phyloP scores from a whole-genome alignment of 768 basidiomycete genomes.

The Clitopilus passeckerianus region DNA sequence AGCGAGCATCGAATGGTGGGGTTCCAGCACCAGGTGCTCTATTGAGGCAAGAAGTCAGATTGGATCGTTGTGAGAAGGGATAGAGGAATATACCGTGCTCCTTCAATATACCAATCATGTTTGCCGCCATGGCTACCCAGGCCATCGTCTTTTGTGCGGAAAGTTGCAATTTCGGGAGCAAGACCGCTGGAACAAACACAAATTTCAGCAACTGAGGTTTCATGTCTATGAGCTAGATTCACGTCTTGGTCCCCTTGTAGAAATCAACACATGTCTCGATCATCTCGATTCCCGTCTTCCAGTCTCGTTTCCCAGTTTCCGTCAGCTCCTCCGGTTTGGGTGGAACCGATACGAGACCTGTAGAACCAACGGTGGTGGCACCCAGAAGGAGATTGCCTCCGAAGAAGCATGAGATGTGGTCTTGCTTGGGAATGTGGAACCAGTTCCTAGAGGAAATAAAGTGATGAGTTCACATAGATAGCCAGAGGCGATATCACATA shows the following conservation, averaged over 20 bases:
- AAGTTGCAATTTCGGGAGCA: constrained; percentile 86
- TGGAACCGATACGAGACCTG: constrained; percentile 50
- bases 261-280: constrained; percentile 86
- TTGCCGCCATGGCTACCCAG: constrained; percentile 26
- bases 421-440: constrained; percentile 81
- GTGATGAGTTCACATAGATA: not conserved
- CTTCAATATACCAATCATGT: constrained; percentile 88
- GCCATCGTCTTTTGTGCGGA: constrained; percentile 53
- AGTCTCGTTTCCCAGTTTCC: constrained; percentile 64
- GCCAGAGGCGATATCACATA: constrained; percentile 10
- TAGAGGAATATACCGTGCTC: no score
- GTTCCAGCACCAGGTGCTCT: constrained; percentile 8
- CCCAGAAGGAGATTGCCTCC: constrained; percentile 90
- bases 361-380: constrained; percentile 54
- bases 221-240: constrained; percentile 19
- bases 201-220: no score
- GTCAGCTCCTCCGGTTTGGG: constrained; percentile 60
- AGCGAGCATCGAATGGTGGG: constrained; percentile 78
- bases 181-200: constrained; percentile 51
- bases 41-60: no score
- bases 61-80: no score
- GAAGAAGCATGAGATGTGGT: constrained; percentile 94
- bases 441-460: constrained; percentile 44
- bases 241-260: constrained; percentile 73
- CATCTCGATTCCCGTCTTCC: constrained; percentile 76